phyloP scores from a whole-genome alignment of 2,329 filamentous ascomycete genomes.

The Diaporthe destruens region DNA sequence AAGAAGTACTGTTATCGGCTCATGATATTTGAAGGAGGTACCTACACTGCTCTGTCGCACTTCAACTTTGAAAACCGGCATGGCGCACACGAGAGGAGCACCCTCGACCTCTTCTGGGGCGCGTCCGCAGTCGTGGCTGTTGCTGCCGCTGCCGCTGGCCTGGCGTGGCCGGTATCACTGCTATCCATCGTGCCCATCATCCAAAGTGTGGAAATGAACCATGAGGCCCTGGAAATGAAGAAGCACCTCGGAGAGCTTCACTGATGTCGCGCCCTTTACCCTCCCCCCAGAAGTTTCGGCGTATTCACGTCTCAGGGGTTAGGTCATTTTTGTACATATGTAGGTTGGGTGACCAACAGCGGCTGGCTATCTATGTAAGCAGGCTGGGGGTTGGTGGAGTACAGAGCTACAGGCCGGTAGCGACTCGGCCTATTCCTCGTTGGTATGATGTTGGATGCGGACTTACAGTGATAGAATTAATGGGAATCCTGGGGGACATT shows the following conservation, averaged over 20 bases:
- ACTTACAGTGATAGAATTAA: no score
- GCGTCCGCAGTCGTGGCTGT: not conserved
- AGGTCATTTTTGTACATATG: no score
- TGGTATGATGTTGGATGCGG: no score
- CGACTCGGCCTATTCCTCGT: no score
- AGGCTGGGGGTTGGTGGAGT: not conserved
- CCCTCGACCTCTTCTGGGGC: constrained; percentile 58
- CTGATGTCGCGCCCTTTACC: no score
- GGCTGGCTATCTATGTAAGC: no score
- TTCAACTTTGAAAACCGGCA: constrained; percentile 69
- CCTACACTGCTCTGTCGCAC: constrained; percentile 61
- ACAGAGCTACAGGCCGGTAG: no score
- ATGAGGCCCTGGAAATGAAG: not conserved
- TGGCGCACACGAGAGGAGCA: constrained; percentile 65
- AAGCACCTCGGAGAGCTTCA: not conserved
- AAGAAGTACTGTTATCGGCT: no score
- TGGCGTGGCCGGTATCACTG: not conserved
- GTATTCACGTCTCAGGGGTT: not conserved
- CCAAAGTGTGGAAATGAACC: no score
- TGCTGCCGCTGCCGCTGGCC: not conserved
- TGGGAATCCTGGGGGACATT: no score
- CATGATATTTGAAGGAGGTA: not conserved
- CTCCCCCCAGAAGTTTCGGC: not conserved
- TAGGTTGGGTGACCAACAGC: no score
- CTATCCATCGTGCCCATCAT: not conserved